These are phyloP conservation scores for Serendipita vermifera DNA, from an alignment of 768 basidiomycete species.

Conservation along the genomic window DNA sequence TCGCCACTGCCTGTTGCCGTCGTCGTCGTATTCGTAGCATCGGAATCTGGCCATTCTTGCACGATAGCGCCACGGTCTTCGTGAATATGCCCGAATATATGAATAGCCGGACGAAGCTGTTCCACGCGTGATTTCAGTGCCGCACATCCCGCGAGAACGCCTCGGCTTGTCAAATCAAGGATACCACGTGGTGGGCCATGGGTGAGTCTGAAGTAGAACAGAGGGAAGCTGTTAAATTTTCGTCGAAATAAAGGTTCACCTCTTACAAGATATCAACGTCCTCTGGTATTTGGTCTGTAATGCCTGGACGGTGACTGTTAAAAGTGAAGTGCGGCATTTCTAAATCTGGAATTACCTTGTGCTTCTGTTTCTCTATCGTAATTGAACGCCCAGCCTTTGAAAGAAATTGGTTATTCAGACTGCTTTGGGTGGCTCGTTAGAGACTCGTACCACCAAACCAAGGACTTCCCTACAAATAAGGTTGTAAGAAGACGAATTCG, in stretches of 20 bases:
- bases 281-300: neutral
- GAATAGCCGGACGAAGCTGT: neutral
- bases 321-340: neutral
- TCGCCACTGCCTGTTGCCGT: neutral
- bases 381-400: neutral
- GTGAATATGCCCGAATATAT: slow-evolving; percentile 6
- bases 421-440: neutral
- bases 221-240: neutral
- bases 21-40: neutral
- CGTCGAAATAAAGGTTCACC: neutral
- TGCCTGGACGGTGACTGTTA: neutral
- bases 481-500: neutral
- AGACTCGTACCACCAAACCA: neutral
- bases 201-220: neutral
- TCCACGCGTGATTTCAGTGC: neutral
- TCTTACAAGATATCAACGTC: neutral
- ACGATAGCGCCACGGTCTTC: neutral
- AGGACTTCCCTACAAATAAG: neutral
- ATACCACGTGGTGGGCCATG: neutral
- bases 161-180: neutral
- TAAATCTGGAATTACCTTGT: no score
- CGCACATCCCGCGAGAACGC: neutral
- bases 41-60: neutral
- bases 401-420: neutral
- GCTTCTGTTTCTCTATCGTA: neutral